Evolutionary conservation across 148 eudicot genomes (phyloP).

Genomic region (Polygonum maritimum): DNA sequence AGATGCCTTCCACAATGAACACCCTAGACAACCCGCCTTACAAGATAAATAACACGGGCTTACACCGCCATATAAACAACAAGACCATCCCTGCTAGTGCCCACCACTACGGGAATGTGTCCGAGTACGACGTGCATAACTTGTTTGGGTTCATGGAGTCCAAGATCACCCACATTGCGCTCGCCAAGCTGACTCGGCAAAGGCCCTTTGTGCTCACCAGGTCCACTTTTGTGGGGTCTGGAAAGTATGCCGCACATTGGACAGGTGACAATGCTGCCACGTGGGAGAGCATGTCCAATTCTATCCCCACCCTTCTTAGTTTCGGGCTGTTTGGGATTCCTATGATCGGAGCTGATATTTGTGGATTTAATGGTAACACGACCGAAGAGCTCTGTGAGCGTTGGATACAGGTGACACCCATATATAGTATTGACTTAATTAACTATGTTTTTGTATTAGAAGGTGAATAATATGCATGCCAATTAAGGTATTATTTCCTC

Average conservation of each 20-base stretch:
- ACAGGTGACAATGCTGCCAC: constrained; percentile 46
- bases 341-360: constrained; percentile 52
- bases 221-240: constrained; percentile 49
- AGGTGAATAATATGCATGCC: constrained; percentile 11
- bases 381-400: constrained; percentile 49
- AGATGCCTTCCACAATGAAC: constrained; percentile 18
- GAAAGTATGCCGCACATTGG: constrained; percentile 50
- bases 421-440: no score
- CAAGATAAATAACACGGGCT: constrained; percentile 36
- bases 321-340: constrained; percentile 47
- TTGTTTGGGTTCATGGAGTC: constrained; percentile 43
- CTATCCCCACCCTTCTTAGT: constrained; percentile 32
- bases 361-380: constrained; percentile 34
- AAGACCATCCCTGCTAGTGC: constrained; percentile 42
- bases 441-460: no score
- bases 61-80: constrained; percentile 16
- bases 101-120: constrained; percentile 28
- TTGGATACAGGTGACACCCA: constrained; percentile 36
- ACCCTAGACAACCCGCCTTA: constrained; percentile 51
- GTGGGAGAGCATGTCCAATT: constrained; percentile 34
- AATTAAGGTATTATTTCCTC: no score
- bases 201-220: constrained; percentile 40
- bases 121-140: constrained; percentile 41
- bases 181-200: constrained; percentile 21
- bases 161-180: constrained; percentile 33